Base-by-base conservation (phyloP, 2,329 filamentous ascomycete species). In the Ophiostoma triangulosporum region DNA sequence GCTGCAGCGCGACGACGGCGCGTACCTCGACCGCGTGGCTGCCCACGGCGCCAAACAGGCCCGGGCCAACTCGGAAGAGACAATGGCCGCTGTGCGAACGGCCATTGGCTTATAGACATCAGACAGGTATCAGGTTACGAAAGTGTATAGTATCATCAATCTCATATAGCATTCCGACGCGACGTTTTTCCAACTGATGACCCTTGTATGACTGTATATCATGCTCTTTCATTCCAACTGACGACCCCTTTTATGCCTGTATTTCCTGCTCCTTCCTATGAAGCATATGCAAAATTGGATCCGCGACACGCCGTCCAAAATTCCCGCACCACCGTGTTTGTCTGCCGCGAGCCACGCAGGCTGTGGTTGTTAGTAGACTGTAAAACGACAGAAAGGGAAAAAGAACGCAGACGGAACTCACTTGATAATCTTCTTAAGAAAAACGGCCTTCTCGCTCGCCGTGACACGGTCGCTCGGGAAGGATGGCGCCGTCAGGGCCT, bases 281-380 rank as follows among this genome's bases (percentile, higher is more conserved):
- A 81, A 49, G 70, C 74, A 65, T 83, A 83, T 8, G 78, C 70
- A 65, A 81, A 83, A 60, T 70, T 79, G 0, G 74, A 73, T 6
- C 77, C 77, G 57, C 84, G 72, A 57, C 81, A 83, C 2, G 75
- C 72, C n/a, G 86, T 67, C 81, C 83, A 89, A 62, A 88, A 88
- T 29, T 86, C 82, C 55, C 78, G 76, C 3, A 87, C 78, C 1
- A 86, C 72, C 53, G 81, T 75, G 58, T 83, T 86, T 3, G 84
- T 87, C 50, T 73, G 69, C 57, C 76, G 73, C 1, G 76, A 72
- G 7, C 85, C 84, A 36, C 85, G 73, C 32, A 87, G 69, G 62
- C 80, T 40, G 24, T 8, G n/a, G 8, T 43, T 27, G 6, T 20
- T 12, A 48, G 31, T 15, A 20, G 14, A 33, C 6, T 17, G 26